These are phyloP conservation scores for Wickerhamomyces alni DNA, from an alignment of 805 yeast genomes.

Conservation along the genomic window DNA sequence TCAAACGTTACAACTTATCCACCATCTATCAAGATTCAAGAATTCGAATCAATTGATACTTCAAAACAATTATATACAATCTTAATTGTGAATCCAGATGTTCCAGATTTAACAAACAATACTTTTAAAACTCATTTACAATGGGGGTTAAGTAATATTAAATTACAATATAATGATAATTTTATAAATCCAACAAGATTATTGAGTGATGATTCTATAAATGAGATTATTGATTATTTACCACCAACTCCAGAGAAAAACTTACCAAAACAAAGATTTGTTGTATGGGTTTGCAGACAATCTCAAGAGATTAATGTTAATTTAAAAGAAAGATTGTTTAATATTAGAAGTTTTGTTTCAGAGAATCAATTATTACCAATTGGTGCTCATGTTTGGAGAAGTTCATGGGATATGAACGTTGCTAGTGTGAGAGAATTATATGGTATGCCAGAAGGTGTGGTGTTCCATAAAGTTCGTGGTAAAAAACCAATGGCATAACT, in stretches of 20 bases:
- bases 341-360: slow-evolving; percentile 64
- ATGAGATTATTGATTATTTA: slow-evolving; percentile 50
- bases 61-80: slow-evolving; percentile 62
- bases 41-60: slow-evolving; percentile 45
- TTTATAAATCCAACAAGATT: slow-evolving; percentile 35
- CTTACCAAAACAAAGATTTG: slow-evolving; percentile 72
- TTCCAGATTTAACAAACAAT: slow-evolving; percentile 69
- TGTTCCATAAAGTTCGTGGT: slow-evolving; percentile 43
- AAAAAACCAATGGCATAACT: slow-evolving; percentile 12
- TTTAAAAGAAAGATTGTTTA: slow-evolving; percentile 42
- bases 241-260: slow-evolving; percentile 93
- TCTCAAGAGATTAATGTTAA: slow-evolving; percentile 16
- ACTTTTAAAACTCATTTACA: slow-evolving; percentile 65
- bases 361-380: slow-evolving; percentile 58
- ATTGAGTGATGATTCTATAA: slow-evolving; percentile 29
- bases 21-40: slow-evolving; percentile 74
- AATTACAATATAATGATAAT: slow-evolving; percentile 51
- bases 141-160: slow-evolving; percentile 71
- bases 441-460: slow-evolving; percentile 70
- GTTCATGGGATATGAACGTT: slow-evolving; percentile 72
- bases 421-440: slow-evolving; percentile 60
- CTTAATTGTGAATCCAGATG: slow-evolving; percentile 84
- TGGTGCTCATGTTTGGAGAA: slow-evolving; percentile 93
- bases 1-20: slow-evolving; percentile 67
- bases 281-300: slow-evolving; percentile 90